These are phyloP conservation scores for Stygiomarasmius scandens DNA, from an alignment of 1,284 basidiomycete species.

Conservation along the genomic window DNA sequence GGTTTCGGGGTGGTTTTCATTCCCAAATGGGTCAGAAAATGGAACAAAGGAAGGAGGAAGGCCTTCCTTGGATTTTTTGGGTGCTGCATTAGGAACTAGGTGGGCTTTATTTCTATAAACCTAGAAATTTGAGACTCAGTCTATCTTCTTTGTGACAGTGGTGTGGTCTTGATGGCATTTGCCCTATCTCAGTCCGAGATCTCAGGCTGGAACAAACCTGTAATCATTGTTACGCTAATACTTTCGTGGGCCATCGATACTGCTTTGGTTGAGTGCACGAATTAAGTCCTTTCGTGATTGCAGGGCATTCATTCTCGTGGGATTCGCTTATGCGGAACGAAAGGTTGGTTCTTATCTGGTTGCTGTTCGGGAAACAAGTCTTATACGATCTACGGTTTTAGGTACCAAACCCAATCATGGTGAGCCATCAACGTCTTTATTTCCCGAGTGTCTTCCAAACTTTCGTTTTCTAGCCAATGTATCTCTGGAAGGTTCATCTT, in stretches of 20 bases:
- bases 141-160: not conserved
- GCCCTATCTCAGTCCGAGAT: slow-evolving; percentile 6
- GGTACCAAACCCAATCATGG: slow-evolving; percentile 1
- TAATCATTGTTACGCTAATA: slow-evolving; percentile 5
- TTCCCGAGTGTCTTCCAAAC: not conserved
- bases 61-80: slow-evolving; percentile 4
- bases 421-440: not conserved
- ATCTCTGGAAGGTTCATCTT: slow-evolving; percentile 1
- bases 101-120: not conserved
- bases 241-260: slow-evolving; percentile 3
- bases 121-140: not conserved
- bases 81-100: slow-evolving; percentile 5
- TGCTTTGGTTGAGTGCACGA: not conserved
- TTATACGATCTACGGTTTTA: not conserved
- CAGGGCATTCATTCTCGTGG: slow-evolving; percentile 1
- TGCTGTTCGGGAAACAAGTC: not conserved
- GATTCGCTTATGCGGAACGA: slow-evolving; percentile 4
- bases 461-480: not conserved
- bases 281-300: not conserved
- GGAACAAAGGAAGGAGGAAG: not conserved
- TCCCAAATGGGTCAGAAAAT: not conserved
- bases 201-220: slow-evolving; percentile 8
- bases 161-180: slow-evolving; percentile 7
- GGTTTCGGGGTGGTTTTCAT: slow-evolving; percentile 2
- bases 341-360: not conserved